Conservation (phyloP, 805 yeast species). For the Hanseniaspora mollemarum region DNA sequence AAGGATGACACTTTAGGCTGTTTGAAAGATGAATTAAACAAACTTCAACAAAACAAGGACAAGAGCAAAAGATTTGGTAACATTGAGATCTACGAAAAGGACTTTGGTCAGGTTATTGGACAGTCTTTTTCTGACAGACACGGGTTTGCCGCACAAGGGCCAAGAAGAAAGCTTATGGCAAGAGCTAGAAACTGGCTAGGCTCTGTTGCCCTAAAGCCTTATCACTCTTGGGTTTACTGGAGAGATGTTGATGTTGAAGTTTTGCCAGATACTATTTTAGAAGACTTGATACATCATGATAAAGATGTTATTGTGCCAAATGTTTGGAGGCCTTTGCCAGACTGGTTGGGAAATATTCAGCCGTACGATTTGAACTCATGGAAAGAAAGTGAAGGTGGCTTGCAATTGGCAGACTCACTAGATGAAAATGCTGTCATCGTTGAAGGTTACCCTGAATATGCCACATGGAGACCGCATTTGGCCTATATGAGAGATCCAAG, state of each 20-base stretch:
- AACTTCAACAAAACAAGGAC: conserved; percentile 57
- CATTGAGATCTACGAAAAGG: conserved; percentile 80
- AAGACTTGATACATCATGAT: conserved; percentile 85
- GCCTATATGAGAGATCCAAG: conserved; percentile 91
- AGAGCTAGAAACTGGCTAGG: conserved; percentile 90
- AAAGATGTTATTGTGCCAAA: conserved; percentile 90
- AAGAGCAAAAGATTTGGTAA: conserved; percentile 58
- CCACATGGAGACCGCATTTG: conserved; percentile 95
- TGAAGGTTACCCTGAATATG: conserved; percentile 94
- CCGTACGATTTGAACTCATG: conserved; percentile 78
- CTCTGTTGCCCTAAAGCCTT: conserved; percentile 74
- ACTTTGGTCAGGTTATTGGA: conserved; percentile 86
- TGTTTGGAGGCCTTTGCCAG: conserved; percentile 83
- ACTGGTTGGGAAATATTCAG: conserved; percentile 74
- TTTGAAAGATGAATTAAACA: conserved; percentile 44
- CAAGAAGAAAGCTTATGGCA: conserved; percentile 89
- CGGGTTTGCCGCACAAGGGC: conserved; percentile 93
- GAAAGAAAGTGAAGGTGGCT: conserved; percentile 76
- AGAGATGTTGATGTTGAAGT: conserved; percentile 96
- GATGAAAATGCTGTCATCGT: conserved; percentile 84
- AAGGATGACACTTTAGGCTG: conserved; percentile 75
- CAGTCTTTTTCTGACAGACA: conserved; percentile 89
- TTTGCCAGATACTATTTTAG: conserved; percentile 69
- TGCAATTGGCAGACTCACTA: conserved; percentile 59
- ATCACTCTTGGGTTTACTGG: conserved; percentile 96